Evolutionary conservation across 2,329 filamentous ascomycete species (phyloP).

Genomic region (Trichoderma hamatum): DNA sequence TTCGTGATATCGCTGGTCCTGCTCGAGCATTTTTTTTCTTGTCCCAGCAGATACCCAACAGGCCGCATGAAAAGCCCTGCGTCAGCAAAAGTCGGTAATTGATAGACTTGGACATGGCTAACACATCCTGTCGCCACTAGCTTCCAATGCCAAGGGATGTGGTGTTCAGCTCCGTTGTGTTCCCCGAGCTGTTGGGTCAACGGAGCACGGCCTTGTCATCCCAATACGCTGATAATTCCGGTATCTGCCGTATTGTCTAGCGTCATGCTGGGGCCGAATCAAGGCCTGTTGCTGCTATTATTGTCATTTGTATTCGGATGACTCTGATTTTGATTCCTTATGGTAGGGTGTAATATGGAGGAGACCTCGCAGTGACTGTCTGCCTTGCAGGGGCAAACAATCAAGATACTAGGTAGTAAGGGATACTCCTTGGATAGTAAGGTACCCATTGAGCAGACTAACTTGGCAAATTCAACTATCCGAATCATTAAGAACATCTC

Average conservation of each 20-base stretch:
- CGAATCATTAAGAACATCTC: background rate
- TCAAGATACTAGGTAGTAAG: background rate
- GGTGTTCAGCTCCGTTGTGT: slow-evolving; percentile 22
- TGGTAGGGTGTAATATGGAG: background rate
- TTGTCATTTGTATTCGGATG: slow-evolving; percentile 1
- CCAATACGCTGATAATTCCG: background rate
- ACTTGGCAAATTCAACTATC: background rate
- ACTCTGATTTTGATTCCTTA: background rate
- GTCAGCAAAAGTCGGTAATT: slow-evolving; percentile 6
- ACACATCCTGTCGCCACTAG: slow-evolving; percentile 23
- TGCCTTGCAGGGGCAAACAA: background rate
- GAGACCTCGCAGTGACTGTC: background rate
- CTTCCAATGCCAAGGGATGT: background rate
- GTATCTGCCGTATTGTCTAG: slow-evolving; percentile 18
- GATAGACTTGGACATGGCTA: slow-evolving; percentile 28
- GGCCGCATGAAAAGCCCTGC: slow-evolving; percentile 19
- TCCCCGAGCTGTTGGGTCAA: slow-evolving; percentile 20
- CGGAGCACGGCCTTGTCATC: background rate
- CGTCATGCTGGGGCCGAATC: background rate
- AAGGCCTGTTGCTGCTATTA: slow-evolving; percentile 15
- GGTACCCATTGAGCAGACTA: background rate
- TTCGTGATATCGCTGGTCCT: background rate
- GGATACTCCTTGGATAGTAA: background rate
- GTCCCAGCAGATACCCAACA: slow-evolving; percentile 29
- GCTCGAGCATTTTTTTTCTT: background rate